phyloP scores from a whole-genome alignment of 2,329 filamentous ascomycete genomes.

The Seiridium cupressi region DNA sequence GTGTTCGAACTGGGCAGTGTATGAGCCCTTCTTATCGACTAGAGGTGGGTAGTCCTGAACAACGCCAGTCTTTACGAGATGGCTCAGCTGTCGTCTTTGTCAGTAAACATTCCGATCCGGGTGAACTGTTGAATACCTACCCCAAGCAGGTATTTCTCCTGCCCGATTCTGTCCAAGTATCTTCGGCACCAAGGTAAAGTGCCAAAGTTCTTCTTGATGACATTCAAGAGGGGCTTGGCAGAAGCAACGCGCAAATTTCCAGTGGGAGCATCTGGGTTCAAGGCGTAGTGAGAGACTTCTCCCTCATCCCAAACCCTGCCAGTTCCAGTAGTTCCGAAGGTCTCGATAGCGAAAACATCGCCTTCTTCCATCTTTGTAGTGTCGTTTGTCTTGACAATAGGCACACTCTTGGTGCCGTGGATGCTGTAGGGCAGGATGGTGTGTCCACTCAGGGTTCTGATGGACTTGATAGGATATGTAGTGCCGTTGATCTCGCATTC shows the following conservation, averaged over 20 bases:
- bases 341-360: slow-evolving; percentile 93
- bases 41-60: slow-evolving; percentile 89
- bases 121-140: slow-evolving; percentile 45
- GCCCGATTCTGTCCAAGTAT: slow-evolving; percentile 88
- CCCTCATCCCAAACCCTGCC: slow-evolving; percentile 86
- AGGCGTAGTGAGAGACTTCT: slow-evolving; percentile 87
- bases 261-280: slow-evolving; percentile 69
- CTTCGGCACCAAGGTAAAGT: slow-evolving; percentile 88
- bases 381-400: slow-evolving; percentile 85
- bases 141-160: slow-evolving; percentile 90
- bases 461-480: slow-evolving; percentile 78
- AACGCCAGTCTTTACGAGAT: slow-evolving; percentile 76
- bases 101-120: too few relatives aligned
- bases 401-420: slow-evolving; percentile 89
- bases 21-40: slow-evolving; percentile 89
- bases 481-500: slow-evolving; percentile 80
- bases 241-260: slow-evolving; percentile 75
- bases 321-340: slow-evolving; percentile 90
- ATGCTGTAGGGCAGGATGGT: slow-evolving; percentile 88
- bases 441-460: slow-evolving; percentile 86
- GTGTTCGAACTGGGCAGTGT: slow-evolving; percentile 93
- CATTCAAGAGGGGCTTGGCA: slow-evolving; percentile 79
- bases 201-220: slow-evolving; percentile 96
- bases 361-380: slow-evolving; percentile 98
- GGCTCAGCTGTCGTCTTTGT: slow-evolving; percentile 64